Conservation (phyloP, 2,329 filamentous ascomycete species). For the Talaromyces sp. region DNA sequence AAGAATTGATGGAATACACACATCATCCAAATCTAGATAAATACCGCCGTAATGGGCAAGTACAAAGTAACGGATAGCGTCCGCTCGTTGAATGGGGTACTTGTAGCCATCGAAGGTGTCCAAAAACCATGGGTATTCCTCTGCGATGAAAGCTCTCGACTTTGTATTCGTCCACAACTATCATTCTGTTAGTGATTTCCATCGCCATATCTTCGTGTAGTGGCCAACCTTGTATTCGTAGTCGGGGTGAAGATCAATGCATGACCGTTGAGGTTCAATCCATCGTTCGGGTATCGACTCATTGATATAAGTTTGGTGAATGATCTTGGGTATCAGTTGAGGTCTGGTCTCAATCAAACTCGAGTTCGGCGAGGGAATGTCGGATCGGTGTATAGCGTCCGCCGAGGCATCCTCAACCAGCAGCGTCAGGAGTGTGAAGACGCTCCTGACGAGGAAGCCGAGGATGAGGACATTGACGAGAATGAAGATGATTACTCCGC, state of each 20-base stretch:
- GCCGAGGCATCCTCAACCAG: constrained; percentile 64
- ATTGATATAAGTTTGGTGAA: constrained; percentile 74
- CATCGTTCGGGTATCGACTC: constrained; percentile 65
- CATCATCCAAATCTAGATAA: constrained; percentile 76
- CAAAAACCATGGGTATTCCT: constrained; percentile 74
- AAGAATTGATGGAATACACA: constrained; percentile 31
- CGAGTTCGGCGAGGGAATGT: constrained; percentile 64
- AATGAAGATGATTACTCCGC: constrained; percentile 61
- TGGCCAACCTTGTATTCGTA: constrained; percentile 67
- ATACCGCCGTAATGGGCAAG: constrained; percentile 74
- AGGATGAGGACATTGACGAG: constrained; percentile 63
- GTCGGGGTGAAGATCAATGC: constrained; percentile 64
- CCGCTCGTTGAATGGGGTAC: constrained; percentile 73
- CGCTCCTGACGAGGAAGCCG: constrained; percentile 61
- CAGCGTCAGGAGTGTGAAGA: constrained; percentile 68
- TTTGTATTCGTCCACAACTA: constrained; percentile 74
- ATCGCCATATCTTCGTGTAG: background rate
- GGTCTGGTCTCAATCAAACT: constrained; percentile 55
- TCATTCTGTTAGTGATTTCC: constrained; percentile 21
- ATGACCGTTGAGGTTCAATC: constrained; percentile 63
- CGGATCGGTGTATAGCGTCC: constrained; percentile 64
- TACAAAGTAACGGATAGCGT: constrained; percentile 76
- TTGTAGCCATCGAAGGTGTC: constrained; percentile 70
- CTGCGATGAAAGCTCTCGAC: constrained; percentile 67
- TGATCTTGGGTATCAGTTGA: constrained; percentile 70